Conservation (phyloP, 352 stramenopile species). For the Saprolegnia parasitica region DNA sequence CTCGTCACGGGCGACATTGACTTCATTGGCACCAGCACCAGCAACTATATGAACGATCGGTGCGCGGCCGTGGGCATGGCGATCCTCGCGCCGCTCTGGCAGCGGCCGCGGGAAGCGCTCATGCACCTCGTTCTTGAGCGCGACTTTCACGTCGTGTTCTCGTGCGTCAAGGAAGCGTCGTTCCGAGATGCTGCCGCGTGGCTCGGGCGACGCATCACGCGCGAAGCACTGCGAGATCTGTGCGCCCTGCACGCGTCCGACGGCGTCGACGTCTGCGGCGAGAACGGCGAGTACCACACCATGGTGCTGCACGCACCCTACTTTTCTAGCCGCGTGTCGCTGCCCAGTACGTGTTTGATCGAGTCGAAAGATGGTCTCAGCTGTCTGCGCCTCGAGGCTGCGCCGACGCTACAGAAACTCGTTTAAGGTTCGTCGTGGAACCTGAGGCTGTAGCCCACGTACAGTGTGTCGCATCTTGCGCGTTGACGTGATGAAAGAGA, state of each 20-base stretch:
- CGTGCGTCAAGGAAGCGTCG: constrained; percentile 39
- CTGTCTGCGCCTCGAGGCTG: neutral
- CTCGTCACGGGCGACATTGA: constrained; percentile 49
- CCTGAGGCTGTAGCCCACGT: too few species aligned
- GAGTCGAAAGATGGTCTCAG: constrained; percentile 10
- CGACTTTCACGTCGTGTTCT: constrained; percentile 38
- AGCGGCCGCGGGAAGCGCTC: constrained; percentile 32
- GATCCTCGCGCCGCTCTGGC: constrained; percentile 38
- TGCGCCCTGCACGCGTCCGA: constrained; percentile 28
- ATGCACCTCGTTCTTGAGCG: constrained; percentile 32
- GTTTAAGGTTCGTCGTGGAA: too few species aligned
- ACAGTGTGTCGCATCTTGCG: too few species aligned
- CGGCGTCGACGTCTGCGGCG: constrained; percentile 41
- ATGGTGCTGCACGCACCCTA: constrained; percentile 43
- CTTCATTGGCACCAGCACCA: constrained; percentile 36
- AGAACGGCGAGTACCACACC: constrained; percentile 50
- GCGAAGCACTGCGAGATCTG: constrained; percentile 33
- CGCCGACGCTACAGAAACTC: too few species aligned
- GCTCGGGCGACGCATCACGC: constrained; percentile 36
- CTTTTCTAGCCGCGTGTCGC: constrained; percentile 31
- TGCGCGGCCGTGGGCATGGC: constrained; percentile 33
- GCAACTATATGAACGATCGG: constrained; percentile 42
- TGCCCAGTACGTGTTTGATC: constrained; percentile 22
- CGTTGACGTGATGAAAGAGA: too few species aligned
- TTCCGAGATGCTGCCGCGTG: constrained; percentile 35